These are phyloP conservation scores for Clitoria ternatea DNA, from an alignment of 306 rosid genomes.

Conservation along the genomic window DNA sequence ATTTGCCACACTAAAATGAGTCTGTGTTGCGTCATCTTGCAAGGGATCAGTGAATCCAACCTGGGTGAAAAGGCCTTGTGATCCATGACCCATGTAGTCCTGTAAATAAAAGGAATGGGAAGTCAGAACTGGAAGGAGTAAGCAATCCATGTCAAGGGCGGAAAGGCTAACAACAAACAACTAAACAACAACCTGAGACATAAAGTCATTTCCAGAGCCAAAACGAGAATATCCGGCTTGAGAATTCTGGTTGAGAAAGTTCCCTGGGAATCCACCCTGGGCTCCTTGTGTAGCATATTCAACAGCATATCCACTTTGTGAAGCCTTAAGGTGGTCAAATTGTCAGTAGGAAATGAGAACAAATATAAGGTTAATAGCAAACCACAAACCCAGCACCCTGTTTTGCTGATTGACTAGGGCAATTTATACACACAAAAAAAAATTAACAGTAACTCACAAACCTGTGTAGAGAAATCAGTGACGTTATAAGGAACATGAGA, in stretches of 20 bases:
- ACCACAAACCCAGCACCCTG: background rate
- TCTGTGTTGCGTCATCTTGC: slow-evolving; percentile 85
- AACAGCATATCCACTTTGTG: slow-evolving; percentile 93
- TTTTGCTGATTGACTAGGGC: background rate
- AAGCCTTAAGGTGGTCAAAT: slow-evolving; percentile 51
- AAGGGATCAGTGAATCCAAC: slow-evolving; percentile 87
- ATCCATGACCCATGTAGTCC: slow-evolving; percentile 95
- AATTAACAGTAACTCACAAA: slow-evolving; percentile 21
- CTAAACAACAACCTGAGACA: slow-evolving; percentile 86
- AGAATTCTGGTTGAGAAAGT: slow-evolving; percentile 83
- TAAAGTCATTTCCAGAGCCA: slow-evolving; percentile 90
- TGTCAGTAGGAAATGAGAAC: slow-evolving; percentile 8
- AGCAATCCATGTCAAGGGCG: background rate
- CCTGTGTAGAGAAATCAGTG: slow-evolving; percentile 93
- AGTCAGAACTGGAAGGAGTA: slow-evolving; percentile 3
- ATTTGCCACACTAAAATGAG: slow-evolving; percentile 72
- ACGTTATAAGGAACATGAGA: slow-evolving; percentile 98
- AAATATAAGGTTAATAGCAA: too few relatives aligned
- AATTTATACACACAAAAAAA: background rate
- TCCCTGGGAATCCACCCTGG: slow-evolving; percentile 95
- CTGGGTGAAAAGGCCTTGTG: slow-evolving; percentile 93
- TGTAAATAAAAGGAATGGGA: slow-evolving; percentile 28
- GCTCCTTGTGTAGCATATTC: slow-evolving; percentile 94
- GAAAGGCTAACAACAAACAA: background rate
- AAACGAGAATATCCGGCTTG: slow-evolving; percentile 97